Percentiles rank a stretch among this genome's conserved stretches.
Conservation (phyloP, 179 eudicot species). For the Carnegiea gigantea region DNA sequence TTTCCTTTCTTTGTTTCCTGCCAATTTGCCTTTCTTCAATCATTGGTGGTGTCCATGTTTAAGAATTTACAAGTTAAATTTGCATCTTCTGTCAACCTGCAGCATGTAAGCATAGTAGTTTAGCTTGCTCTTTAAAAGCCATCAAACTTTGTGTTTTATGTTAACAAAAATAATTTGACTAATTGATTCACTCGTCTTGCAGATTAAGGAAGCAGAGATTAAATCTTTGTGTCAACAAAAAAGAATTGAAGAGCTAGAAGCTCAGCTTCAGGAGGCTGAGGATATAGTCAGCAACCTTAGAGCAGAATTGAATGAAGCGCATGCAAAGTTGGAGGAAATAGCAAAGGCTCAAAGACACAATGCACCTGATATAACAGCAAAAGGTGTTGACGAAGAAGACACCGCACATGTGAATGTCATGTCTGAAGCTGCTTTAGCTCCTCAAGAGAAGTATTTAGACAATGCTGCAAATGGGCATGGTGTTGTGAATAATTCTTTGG, state of each 20-base stretch:
- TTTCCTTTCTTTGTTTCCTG: background rate
- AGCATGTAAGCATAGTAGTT: background rate
- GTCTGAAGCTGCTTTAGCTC: constrained; percentile 13
- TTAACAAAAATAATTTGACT: background rate
- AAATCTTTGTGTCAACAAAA: constrained; percentile 55
- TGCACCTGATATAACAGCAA: background rate
- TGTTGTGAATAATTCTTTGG: constrained; percentile 8
- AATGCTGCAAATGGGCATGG: constrained; percentile 12
- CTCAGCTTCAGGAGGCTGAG: constrained; percentile 84
- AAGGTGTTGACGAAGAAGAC: constrained; percentile 8
- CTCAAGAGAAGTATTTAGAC: constrained; percentile 11
- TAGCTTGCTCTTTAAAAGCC: background rate
- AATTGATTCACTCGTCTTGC: constrained; percentile 18
- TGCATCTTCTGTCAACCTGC: background rate
- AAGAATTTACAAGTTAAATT: background rate
- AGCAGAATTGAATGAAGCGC: constrained; percentile 58
- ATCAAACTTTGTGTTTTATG: background rate
- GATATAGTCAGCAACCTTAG: constrained; percentile 76
- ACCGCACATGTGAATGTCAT: constrained; percentile 12
- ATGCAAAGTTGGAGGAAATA: constrained; percentile 47
- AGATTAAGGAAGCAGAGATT: constrained; percentile 57
- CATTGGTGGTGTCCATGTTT: background rate
- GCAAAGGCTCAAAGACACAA: constrained; percentile 22
- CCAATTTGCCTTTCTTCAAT: constrained; percentile 5
- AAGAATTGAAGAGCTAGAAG: constrained; percentile 82